Evolutionary conservation across 352 stramenopile genomes (phyloP).

Genomic region (Blastocystis sp.): DNA sequence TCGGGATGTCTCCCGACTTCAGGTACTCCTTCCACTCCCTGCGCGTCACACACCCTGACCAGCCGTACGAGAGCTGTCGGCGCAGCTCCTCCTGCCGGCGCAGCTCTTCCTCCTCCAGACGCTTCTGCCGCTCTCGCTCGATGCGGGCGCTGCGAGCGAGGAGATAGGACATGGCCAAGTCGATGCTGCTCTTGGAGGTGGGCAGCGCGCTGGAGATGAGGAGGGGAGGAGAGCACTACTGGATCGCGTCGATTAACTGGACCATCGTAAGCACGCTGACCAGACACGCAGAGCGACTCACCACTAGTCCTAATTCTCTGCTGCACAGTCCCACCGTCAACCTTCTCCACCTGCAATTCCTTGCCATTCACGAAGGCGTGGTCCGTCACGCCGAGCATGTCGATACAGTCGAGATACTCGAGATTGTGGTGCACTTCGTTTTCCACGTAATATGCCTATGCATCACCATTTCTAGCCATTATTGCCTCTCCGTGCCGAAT

Average conservation of each 20-base stretch:
- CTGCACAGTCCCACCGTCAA: background rate
- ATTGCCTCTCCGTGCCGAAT: constrained; percentile 54
- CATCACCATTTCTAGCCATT: background rate
- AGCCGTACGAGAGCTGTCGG: constrained; percentile 27
- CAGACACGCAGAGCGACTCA: constrained; percentile 39
- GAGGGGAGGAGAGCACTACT: background rate
- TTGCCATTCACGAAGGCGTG: constrained; percentile 29
- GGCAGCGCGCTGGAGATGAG: constrained; percentile 18
- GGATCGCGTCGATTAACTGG: constrained; percentile 41
- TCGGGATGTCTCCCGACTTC: constrained; percentile 16
- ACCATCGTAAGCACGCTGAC: constrained; percentile 50
- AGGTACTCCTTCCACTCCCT: constrained; percentile 59
- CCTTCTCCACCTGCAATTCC: constrained; percentile 11
- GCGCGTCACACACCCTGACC: background rate
- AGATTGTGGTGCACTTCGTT: constrained; percentile 34
- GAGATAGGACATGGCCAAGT: constrained; percentile 25
- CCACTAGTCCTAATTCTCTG: background rate
- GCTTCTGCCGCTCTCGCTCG: background rate
- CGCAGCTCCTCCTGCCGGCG: constrained; percentile 27
- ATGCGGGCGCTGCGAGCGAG: constrained; percentile 42
- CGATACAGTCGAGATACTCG: constrained; percentile 43
- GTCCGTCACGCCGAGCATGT: constrained; percentile 58
- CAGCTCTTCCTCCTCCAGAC: constrained; percentile 17
- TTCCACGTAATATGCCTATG: constrained; percentile 55
- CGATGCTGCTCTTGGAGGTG: constrained; percentile 34